Conservation (phyloP, 345 rosid genomes). For the Camelina neglecta region DNA sequence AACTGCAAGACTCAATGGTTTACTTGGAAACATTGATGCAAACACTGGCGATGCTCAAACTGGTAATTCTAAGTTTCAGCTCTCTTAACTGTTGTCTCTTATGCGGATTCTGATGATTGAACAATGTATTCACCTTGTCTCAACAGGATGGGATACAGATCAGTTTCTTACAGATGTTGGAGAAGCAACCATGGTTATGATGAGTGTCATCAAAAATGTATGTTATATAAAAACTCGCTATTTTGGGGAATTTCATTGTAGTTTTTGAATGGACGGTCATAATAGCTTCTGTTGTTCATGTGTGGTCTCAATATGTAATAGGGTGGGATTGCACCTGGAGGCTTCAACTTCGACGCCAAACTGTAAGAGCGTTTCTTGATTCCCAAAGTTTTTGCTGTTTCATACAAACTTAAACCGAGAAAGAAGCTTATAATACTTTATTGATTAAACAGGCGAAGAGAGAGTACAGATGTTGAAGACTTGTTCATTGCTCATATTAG, state of each 20-base stretch:
- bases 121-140: background rate
- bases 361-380: constrained; percentile 52
- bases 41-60: constrained; percentile 95
- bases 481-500: constrained; percentile 81
- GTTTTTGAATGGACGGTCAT: background rate
- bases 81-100: background rate
- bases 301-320: constrained; percentile 29
- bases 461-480: constrained; percentile 95
- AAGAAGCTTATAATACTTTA: constrained; percentile 6
- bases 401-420: background rate
- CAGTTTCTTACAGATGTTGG: constrained; percentile 82
- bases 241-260: background rate
- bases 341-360: constrained; percentile 98
- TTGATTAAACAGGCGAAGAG: constrained; percentile 70
- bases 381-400: background rate
- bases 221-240: constrained; percentile 6
- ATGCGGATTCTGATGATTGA: background rate
- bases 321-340: constrained; percentile 98
- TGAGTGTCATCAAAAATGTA: constrained; percentile 85
- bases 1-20: constrained; percentile 86
- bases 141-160: constrained; percentile 96
- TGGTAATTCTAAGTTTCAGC: constrained; percentile 42
- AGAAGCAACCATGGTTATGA: constrained; percentile 93
- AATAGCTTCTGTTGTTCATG: background rate
- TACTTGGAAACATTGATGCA: constrained; percentile 90